Evolutionary conservation across 176 grass and related monocot species (phyloP), one percentile per base, ranked within the genome.

Genomic region (Olyra latifolia): DNA sequence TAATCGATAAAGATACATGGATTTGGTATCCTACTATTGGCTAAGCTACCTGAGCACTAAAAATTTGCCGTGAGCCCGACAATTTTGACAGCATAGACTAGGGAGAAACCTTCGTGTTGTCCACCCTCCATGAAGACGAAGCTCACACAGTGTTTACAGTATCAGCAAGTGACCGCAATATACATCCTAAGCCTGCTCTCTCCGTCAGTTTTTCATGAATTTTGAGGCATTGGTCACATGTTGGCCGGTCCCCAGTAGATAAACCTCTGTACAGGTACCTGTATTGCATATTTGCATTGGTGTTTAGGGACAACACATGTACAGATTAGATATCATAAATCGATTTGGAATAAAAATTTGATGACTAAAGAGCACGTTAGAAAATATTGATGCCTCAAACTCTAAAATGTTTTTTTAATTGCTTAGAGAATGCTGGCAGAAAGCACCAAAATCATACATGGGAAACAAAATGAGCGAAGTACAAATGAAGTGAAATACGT

Each of bases 221-320:
- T 95, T 92, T 93, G 69, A 99, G 92, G 82, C 92, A 99, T 57
- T 99, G 92, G 71, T 95, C 90, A 17, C 90, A 99, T 68, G 90
- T 99, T 23, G 92, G 93, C 20, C 93, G 65, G 59, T 99, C 96
- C 48, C 96, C 96, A 0, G 96, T 95, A 55, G 96, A 86, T 66
- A 95, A 85, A 44, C 96, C 94, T 92, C 91, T 90, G 87, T 97
- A 97, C 20, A 97, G 87, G 82, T 93, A 99, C 82, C 96, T 97
- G 59, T 71, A 82, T 79, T 19, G 39, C 43, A 60, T 39, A 44
- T 80, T 79, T 19, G 39, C 43, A 60, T 29, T 38, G 8, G 2
- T 38, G 73, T 76, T 78, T 43, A 66, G 49, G 76, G 20, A 75
- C 9, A 79, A 53, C 44, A 60, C 20, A 62, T 57, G 7, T 43